Evolutionary conservation across 164 flowering plant species (phyloP), one percentile per base, ranked within the genome.

Genomic region (Buxus sempervirens): DNA sequence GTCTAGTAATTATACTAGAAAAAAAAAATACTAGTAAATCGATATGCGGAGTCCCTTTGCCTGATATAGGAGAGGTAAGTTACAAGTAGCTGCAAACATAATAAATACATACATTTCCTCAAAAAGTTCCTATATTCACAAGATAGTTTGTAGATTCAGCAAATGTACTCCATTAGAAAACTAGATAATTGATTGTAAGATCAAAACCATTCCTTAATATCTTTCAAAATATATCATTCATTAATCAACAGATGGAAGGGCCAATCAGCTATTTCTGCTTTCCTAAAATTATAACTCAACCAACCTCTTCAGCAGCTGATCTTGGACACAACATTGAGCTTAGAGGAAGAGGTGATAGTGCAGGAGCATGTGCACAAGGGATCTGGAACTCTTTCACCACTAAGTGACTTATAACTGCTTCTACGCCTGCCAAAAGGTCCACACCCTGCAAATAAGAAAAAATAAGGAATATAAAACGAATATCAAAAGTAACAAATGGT

Each of bases 281-380:
- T 12, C 12, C 24, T 14, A 25, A 25, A 25, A 3, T 21, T 18
- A 53, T 63, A 14, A 36, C 5, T 10, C 42, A 9, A 75, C 77
- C 71, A 25, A 89, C 97, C 96, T 91, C 96, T 72, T 91, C 96
- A 48, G 96, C 92, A 62, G 97, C 96, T 57, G 93, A 83, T 80
- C 84, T 90, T 41, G 93, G 96, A 65, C 82, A 78, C 24, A 91
- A 66, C 51, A 78, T 79, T 56, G 16, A 71, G 70, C 78, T 81
- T 63, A 86, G 61, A 48, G 96, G 89, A 67, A 82, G 58, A 49
- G 93, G 84, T 54, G 70, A 72, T 64, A 88, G 58, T 36, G 97
- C 97, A 70, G 96, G 97, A 58, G 97, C 90, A 82, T 91, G 97
- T n/a, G 97, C 97, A 73, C 97, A 89, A 64, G 97, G 97, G 66